A percentile compares a stretch with the other conserved stretches of the same genome.
These are phyloP conservation scores for Stagonosporopsis tanaceti DNA, from an alignment of 2,329 filamentous ascomycete genomes.

Conservation along the genomic window DNA sequence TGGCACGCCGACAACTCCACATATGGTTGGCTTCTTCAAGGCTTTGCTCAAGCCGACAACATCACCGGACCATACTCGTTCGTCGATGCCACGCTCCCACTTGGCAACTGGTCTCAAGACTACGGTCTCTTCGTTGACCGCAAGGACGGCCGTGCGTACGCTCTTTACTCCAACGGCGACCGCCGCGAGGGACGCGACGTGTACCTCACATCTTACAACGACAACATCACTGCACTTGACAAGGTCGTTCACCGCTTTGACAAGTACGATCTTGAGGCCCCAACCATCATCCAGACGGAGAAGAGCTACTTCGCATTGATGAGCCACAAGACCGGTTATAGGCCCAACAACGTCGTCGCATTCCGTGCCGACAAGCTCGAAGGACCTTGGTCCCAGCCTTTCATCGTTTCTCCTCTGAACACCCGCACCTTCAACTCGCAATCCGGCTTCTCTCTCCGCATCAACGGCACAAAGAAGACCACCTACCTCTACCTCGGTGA, in stretches of 20 bases:
- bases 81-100: slow-evolving; percentile 61
- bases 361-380: slow-evolving; percentile 61
- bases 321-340: slow-evolving; percentile 70
- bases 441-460: slow-evolving; percentile 59
- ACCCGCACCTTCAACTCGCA: slow-evolving; percentile 63
- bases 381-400: slow-evolving; percentile 64
- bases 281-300: slow-evolving; percentile 67
- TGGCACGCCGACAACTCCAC: slow-evolving; percentile 68
- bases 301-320: slow-evolving; percentile 67
- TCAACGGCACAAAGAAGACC: slow-evolving; percentile 58
- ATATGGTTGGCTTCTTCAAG: slow-evolving; percentile 65
- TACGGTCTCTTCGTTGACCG: slow-evolving; percentile 69
- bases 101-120: slow-evolving; percentile 70
- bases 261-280: slow-evolving; percentile 68
- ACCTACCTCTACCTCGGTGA: slow-evolving; percentile 63
- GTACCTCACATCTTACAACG: slow-evolving; percentile 64
- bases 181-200: slow-evolving; percentile 63
- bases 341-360: slow-evolving; percentile 68
- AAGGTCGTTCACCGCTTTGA: slow-evolving; percentile 63
- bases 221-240: slow-evolving; percentile 60
- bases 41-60: slow-evolving; percentile 62
- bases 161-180: slow-evolving; percentile 68
- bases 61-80: slow-evolving; percentile 64
- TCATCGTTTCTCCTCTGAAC: slow-evolving; percentile 60
- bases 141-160: slow-evolving; percentile 64